Evolutionary conservation across 129 eudicot species (phyloP).

Genomic region (carrot (Daucus carota)): DH1_v3.0 NC_030386.2:21812501-21813000

Average conservation of each 20-base stretch:
- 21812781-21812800: not conserved
- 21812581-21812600: constrained; percentile 80
- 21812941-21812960: not conserved
- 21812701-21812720: not conserved
- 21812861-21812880: not conserved
- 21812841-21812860: not conserved
- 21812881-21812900: not conserved
- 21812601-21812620: constrained; percentile 79
- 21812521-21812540: not conserved
- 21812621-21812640: constrained; percentile 72
- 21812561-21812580: constrained; percentile 42
- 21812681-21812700: not conserved
- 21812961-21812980: not conserved
- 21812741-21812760: not conserved
- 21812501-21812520: not conserved
- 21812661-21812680: constrained; percentile 19
- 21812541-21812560: constrained; percentile 6
- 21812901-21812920: not conserved
- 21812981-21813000: not conserved
- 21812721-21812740: not conserved
- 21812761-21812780: not conserved
- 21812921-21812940: not conserved
- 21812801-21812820: not conserved
- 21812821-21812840: not conserved
- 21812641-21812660: constrained; percentile 54